Base-by-base conservation (phyloP, 441 rosid species). In the Populus tomentosa region DNA sequence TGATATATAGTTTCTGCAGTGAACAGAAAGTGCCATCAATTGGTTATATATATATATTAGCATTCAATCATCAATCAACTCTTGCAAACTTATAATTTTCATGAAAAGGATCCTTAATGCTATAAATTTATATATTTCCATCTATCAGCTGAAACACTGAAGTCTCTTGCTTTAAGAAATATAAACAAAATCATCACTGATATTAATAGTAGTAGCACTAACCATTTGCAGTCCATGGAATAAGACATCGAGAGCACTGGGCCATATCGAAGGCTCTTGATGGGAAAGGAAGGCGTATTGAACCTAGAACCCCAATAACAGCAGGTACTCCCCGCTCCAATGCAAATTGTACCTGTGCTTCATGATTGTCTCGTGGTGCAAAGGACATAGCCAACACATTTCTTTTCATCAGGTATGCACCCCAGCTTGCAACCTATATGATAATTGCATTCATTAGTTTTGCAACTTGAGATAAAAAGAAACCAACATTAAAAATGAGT, bases 321-420 rank as follows among this genome's bases (percentile, higher is more conserved):
- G 98, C 98, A 24, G 98, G 97, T 62, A 94, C 93, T 50, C 98
- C 98, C 59, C 98, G 89, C 85, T 94, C 98, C 71, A 94, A 87
- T 13, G 97, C 98, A 63, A 94, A 94, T 67, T 91, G 98, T n/a
- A 94, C 92, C 72, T 92, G 98, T 18, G 97, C 98, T 78, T 94
- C 97, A 56, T 94, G 98, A 66, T 88, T 90, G 87, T 94, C 98
- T 72, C 98, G 89, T 30, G 98, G 98, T 20, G 97, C 97, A 79
- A 92, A 89, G 38, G 98, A 94, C 86, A 94, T 81, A 7, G 97
- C 68, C 65, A 90, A 65, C n/a, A 94, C 88, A 82, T 90, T 90
- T 59, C 94, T 86, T 13, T 90, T 86, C 78, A 87, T 87, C 35
- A 94, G 91, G 80, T 92, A 94, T 0, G 97, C 97, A 76, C 97